Percentiles rank a stretch among this genome's conserved stretches.
Evolutionary conservation across 495 filamentous ascomycete genomes (phyloP).

Genomic region (Stereocaulon alpinum): DNA sequence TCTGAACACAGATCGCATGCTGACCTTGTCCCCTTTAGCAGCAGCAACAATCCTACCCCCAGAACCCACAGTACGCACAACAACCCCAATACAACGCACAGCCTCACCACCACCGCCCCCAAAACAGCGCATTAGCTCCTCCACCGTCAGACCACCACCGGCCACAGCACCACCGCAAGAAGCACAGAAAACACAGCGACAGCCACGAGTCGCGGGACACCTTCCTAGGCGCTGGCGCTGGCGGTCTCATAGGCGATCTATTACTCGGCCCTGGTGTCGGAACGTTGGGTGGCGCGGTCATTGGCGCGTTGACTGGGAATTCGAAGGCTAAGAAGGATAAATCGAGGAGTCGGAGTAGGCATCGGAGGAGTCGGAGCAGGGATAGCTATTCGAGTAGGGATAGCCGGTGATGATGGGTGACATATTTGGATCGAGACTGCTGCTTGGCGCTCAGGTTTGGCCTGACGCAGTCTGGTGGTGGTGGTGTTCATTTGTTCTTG

Average conservation of each 20-base stretch:
- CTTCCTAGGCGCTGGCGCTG: conserved; percentile 21
- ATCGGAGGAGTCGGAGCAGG: conserved; percentile 9
- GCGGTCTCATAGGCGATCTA: conserved; percentile 20
- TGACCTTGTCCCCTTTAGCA: neutral
- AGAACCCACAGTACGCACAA: conserved; percentile 13
- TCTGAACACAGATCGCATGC: neutral
- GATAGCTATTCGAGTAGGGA: neutral
- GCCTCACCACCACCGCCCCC: neutral
- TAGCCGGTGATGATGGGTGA: neutral
- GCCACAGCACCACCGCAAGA: conserved; percentile 7
- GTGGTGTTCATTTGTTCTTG: neutral
- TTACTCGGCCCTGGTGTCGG: conserved; percentile 21
- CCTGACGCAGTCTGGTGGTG: neutral
- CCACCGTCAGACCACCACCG: conserved; percentile 1
- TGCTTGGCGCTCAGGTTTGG: neutral
- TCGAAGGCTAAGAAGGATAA: conserved; percentile 16
- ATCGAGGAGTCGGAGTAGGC: conserved; percentile 13
- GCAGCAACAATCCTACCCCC: neutral
- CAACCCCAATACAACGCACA: conserved; percentile 1
- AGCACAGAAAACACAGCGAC: neutral
- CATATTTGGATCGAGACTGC: neutral
- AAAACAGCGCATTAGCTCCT: conserved; percentile 2
- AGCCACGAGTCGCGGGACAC: conserved; percentile 10
- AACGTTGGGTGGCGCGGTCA: conserved; percentile 19
- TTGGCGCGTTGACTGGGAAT: conserved; percentile 21